Conservation (phyloP, 192 early-diverging fungal species). For the Kappamyces sp. region DNA sequence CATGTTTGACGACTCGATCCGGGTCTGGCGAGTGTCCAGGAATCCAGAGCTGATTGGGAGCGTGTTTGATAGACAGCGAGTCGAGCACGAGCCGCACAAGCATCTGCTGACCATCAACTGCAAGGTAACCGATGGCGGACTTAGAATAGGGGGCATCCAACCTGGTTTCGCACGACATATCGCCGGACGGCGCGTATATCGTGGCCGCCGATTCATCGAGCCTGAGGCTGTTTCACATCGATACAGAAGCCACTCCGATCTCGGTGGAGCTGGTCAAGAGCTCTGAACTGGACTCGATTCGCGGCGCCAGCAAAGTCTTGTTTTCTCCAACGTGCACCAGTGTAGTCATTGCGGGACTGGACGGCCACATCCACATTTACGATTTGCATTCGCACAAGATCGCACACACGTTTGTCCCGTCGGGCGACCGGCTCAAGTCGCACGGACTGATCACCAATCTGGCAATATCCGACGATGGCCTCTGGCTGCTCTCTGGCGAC, state of each 20-base stretch:
- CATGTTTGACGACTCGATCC: slow-evolving; percentile 60
- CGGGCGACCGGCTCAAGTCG: slow-evolving; percentile 25
- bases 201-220: slow-evolving; percentile 70
- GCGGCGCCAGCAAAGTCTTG: not conserved
- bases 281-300: not conserved
- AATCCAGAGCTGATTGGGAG: slow-evolving; percentile 16
- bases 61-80: slow-evolving; percentile 2
- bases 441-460: slow-evolving; percentile 55
- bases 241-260: not conserved
- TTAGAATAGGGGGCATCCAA: slow-evolving; percentile 49
- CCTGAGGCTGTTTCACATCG: slow-evolving; percentile 35
- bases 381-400: slow-evolving; percentile 64
- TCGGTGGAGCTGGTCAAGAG: not conserved
- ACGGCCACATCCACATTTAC: slow-evolving; percentile 69
- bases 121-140: slow-evolving; percentile 28
- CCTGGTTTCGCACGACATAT: slow-evolving; percentile 67
- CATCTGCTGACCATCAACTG: slow-evolving; percentile 72
- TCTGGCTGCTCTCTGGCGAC: slow-evolving; percentile 79
- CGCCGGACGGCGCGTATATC: slow-evolving; percentile 76
- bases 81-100: slow-evolving; percentile 51
- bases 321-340: slow-evolving; percentile 76
- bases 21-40: slow-evolving; percentile 80
- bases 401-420: slow-evolving; percentile 47
- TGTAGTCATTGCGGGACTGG: slow-evolving; percentile 70
- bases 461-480: slow-evolving; percentile 71